Base-by-base conservation (phyloP, 139 green algal species). In the Volvox reticuliferus region DNA sequence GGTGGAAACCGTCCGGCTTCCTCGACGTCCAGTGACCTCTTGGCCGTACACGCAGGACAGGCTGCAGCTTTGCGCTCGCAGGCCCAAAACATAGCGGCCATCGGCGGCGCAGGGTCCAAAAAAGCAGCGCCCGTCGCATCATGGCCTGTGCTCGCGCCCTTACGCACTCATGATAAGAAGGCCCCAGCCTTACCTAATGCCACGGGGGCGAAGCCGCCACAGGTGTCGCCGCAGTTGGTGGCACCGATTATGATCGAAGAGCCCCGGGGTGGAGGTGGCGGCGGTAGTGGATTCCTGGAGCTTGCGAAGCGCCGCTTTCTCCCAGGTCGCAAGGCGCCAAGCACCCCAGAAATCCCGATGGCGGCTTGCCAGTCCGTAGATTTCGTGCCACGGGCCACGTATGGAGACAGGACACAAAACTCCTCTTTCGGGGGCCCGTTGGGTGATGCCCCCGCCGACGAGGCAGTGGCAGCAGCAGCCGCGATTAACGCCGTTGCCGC, bases 21-120 rank as follows among this genome's bases (percentile, higher is more conserved):
- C 44, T 55, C 44, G 14, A 61, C 76, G 21, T 33, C 33, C 76
- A 37, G 79, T 55, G 81, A 87, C 81, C 81, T 87, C 14, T n/a
- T 87, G 1, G 55, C 12, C n/a, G 28, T 62, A 14, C 81, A 87
- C 61, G 81, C 81, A 18, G 81, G 61, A 5, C 37, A 32, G 30
- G 81, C 81, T 14, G 81, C 81, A 0, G 81, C 81, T 20, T 32
- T 87, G 81, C 17, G 61, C 81, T 20, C 61, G 21, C 28, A 76
- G 3, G 81, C 81, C 3, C 61, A 62, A 18, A 18, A 87, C 14
- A 61, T 87, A 6, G 81, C 81, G 30, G 61, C 81, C 44, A 5
- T 18, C 26, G 79, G 79, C 1, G 79, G 79, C 36, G 78, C 78
- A 55, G 44, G 44, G 44, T 55, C 44, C 44, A 55, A 55, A 55